These are phyloP conservation scores for Diaporthe helianthi DNA, from an alignment of 2,329 filamentous ascomycete species.

Conservation along the genomic window DNA sequence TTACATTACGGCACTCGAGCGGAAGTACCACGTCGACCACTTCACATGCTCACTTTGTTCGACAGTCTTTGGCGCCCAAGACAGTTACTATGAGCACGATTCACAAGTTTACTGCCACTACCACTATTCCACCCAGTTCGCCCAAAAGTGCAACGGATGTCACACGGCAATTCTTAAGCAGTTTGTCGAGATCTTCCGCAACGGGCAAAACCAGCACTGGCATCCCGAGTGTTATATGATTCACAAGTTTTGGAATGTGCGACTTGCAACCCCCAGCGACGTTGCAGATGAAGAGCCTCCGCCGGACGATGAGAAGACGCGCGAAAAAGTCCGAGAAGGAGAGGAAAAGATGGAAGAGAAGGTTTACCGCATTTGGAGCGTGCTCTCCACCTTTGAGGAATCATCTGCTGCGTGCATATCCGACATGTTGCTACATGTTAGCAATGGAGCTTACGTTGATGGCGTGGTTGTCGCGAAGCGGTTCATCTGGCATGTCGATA, in stretches of 20 bases:
- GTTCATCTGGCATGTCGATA: slow-evolving; percentile 95
- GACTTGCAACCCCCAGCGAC: slow-evolving; percentile 71
- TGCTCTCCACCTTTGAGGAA: slow-evolving; percentile 95
- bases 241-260: slow-evolving; percentile 99
- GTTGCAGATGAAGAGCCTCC: slow-evolving; percentile 49
- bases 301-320: slow-evolving; percentile 65
- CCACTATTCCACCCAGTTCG: slow-evolving; percentile 97
- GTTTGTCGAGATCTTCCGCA: slow-evolving; percentile 98
- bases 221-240: slow-evolving; percentile 99
- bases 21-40: slow-evolving; percentile 98
- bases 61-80: slow-evolving; percentile 96
- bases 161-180: slow-evolving; percentile 98
- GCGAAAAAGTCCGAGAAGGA: slow-evolving; percentile 78
- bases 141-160: slow-evolving; percentile 94
- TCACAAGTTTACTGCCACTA: slow-evolving; percentile 97
- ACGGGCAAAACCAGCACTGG: slow-evolving; percentile 98
- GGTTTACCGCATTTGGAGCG: slow-evolving; percentile 98
- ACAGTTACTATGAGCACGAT: slow-evolving; percentile 99
- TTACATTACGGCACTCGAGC: slow-evolving; percentile 96
- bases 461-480: slow-evolving; percentile 93
- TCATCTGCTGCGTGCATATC: slow-evolving; percentile 98
- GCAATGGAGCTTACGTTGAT: slow-evolving; percentile 95
- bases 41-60: slow-evolving; percentile 98
- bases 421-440: slow-evolving; percentile 98
- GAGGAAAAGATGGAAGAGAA: slow-evolving; percentile 98